Conservation (phyloP, 1,139 yeast genomes). For the Candida labiduridarum region DNA sequence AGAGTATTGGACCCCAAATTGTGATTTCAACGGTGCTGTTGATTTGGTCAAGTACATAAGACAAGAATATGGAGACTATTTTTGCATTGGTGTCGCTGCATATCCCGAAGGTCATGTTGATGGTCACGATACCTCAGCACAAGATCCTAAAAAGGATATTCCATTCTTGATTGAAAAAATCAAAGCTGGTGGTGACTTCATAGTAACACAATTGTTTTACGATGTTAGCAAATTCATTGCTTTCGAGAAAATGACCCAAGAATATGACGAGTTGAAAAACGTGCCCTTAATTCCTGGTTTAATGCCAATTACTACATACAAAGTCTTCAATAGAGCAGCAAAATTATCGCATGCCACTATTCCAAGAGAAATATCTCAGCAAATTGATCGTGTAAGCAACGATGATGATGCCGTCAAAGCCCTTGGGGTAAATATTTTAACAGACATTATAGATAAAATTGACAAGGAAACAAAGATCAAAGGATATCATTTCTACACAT, state of each 20-base stretch:
- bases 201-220: constrained; percentile 48
- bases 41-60: constrained; percentile 83
- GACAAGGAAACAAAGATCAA: constrained; percentile 52
- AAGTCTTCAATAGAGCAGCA: constrained; percentile 84
- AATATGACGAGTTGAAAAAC: constrained; percentile 37
- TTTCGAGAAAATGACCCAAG: constrained; percentile 37
- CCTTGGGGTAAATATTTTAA: constrained; percentile 75
- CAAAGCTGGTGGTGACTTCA: constrained; percentile 51
- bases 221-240: constrained; percentile 44
- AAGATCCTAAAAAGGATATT: constrained; percentile 64
- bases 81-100: constrained; percentile 90
- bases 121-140: constrained; percentile 64
- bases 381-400: constrained; percentile 57
- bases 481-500: constrained; percentile 89
- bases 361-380: constrained; percentile 48
- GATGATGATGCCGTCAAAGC: constrained; percentile 88
- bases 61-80: constrained; percentile 66
- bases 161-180: constrained; percentile 63
- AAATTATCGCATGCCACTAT: constrained; percentile 87
- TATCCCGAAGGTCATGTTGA: constrained; percentile 97
- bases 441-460: constrained; percentile 62
- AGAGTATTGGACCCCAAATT: constrained; percentile 61
- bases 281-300: constrained; percentile 84
- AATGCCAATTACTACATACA: constrained; percentile 94
- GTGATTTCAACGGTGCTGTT: constrained; percentile 71